phyloP scores from a whole-genome alignment of 2,329 filamentous ascomycete genomes.

The Aphanoascus verrucosus region DNA sequence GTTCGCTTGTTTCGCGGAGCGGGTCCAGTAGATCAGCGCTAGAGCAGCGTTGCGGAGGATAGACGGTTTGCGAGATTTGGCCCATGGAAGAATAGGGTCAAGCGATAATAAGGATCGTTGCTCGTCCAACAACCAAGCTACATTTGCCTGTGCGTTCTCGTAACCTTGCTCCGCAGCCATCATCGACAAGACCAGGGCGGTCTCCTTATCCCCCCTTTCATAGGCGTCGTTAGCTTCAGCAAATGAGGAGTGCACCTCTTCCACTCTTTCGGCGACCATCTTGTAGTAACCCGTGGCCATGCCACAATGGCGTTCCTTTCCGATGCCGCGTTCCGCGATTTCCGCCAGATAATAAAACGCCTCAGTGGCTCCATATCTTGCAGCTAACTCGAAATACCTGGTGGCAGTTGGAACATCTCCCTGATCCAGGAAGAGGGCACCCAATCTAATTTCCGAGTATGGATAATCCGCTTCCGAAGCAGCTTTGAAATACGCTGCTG shows the following conservation, averaged over 20 bases:
- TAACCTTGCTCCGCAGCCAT: constrained; percentile 90
- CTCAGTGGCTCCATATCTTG: constrained; percentile 72
- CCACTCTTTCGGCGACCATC: constrained; percentile 61
- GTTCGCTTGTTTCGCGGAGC: constrained; percentile 85
- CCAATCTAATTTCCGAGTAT: constrained; percentile 70
- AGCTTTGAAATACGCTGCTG: constrained; percentile 63
- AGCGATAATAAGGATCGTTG: constrained; percentile 52
- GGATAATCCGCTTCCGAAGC: constrained; percentile 74
- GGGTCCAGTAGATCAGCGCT: constrained; percentile 86
- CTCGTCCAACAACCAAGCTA: constrained; percentile 75
- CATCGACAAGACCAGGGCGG: constrained; percentile 69
- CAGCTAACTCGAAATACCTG: constrained; percentile 79
- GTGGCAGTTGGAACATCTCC: constrained; percentile 70
- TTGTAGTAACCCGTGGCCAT: constrained; percentile 76
- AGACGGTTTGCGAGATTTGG: constrained; percentile 32
- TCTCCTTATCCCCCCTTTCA: constrained; percentile 64
- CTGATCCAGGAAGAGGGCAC: constrained; percentile 76
- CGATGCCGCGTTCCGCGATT: constrained; percentile 69
- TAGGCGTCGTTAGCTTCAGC: constrained; percentile 74
- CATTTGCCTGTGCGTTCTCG: constrained; percentile 79
- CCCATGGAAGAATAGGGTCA: constrained; percentile 42
- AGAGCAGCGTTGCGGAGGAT: constrained; percentile 51
- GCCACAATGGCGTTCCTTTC: constrained; percentile 65
- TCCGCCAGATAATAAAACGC: constrained; percentile 88
- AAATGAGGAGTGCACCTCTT: constrained; percentile 66